A percentile compares a stretch with the other conserved stretches of the same genome.
Evolutionary conservation across 1,284 basidiomycete species (phyloP).

Genomic region (Rhodofomes roseus): DNA sequence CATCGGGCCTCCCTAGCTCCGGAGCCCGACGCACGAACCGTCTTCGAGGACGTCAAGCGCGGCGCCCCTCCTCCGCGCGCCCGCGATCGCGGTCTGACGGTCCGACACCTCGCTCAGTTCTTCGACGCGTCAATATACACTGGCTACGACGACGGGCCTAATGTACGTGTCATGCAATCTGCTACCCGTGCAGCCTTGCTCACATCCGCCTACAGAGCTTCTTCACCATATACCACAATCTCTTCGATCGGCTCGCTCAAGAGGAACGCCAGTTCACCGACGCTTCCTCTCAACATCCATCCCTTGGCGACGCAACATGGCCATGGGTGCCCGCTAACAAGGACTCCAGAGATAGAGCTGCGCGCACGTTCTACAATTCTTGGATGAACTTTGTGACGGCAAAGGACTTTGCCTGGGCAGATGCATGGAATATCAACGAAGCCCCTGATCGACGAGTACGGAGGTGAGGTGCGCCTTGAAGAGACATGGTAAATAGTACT

Average conservation of each 20-base stretch:
- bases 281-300: slow-evolving; percentile 52
- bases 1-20: slow-evolving; percentile 85
- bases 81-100: slow-evolving; percentile 77
- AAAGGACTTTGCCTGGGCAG: slow-evolving; percentile 91
- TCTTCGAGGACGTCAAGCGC: slow-evolving; percentile 81
- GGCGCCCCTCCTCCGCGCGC: slow-evolving; percentile 68
- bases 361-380: slow-evolving; percentile 77
- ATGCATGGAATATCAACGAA: slow-evolving; percentile 80
- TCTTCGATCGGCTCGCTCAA: slow-evolving; percentile 81
- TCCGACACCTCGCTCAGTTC: slow-evolving; percentile 83
- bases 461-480: slow-evolving; percentile 38
- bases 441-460: slow-evolving; percentile 87
- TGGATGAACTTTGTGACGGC: slow-evolving; percentile 88
- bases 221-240: slow-evolving; percentile 85
- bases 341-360: slow-evolving; percentile 41
- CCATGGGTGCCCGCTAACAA: slow-evolving; percentile 55
- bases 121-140: slow-evolving; percentile 77
- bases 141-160: slow-evolving; percentile 65
- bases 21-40: slow-evolving; percentile 77
- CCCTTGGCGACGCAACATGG: slow-evolving; percentile 83
- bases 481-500: not conserved
- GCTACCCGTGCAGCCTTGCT: not conserved
- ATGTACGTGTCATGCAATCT: slow-evolving; percentile 43
- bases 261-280: slow-evolving; percentile 73
- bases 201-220: slow-evolving; percentile 60